Evolutionary conservation across 768 basidiomycete species (phyloP).

Genomic region (Agrocybe praecox): DNA sequence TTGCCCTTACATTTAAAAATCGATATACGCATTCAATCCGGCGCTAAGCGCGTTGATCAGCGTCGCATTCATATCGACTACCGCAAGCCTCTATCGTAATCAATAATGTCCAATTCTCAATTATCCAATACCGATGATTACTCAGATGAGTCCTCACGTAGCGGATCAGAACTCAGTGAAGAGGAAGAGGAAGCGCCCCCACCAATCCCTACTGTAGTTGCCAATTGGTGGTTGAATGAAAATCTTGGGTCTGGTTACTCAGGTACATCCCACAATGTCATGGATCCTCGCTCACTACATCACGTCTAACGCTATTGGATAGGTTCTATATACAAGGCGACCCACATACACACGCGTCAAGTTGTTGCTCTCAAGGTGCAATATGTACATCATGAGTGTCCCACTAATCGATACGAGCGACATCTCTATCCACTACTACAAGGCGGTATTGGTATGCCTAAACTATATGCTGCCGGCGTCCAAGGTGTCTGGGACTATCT

Average conservation of each 20-base stretch:
- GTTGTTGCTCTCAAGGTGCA: constrained; percentile 79
- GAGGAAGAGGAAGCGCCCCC: constrained; percentile 8
- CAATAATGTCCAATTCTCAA: constrained; percentile 2
- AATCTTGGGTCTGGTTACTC: constrained; percentile 75
- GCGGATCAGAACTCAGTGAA: constrained; percentile 13
- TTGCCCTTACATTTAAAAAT: no score
- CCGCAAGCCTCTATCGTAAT: neutral
- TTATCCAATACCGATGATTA: constrained; percentile 13
- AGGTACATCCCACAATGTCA: constrained; percentile 37
- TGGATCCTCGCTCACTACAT: neutral
- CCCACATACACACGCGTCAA: constrained; percentile 55
- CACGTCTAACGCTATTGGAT: neutral
- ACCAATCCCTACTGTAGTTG: constrained; percentile 43
- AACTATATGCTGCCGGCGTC: constrained; percentile 63
- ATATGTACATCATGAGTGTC: constrained; percentile 68
- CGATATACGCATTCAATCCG: no score
- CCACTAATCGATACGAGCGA: constrained; percentile 75
- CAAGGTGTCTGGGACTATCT: constrained; percentile 68
- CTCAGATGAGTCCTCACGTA: constrained; percentile 15
- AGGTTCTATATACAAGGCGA: constrained; percentile 75
- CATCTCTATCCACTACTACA: constrained; percentile 68
- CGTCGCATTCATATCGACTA: no score
- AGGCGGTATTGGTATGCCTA: constrained; percentile 76
- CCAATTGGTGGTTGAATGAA: constrained; percentile 62
- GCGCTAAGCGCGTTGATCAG: no score